Percentiles rank a stretch among this genome's conserved stretches.
Conservation (phyloP, 139 green algal genomes). For the Tetraselmis chui region DNA sequence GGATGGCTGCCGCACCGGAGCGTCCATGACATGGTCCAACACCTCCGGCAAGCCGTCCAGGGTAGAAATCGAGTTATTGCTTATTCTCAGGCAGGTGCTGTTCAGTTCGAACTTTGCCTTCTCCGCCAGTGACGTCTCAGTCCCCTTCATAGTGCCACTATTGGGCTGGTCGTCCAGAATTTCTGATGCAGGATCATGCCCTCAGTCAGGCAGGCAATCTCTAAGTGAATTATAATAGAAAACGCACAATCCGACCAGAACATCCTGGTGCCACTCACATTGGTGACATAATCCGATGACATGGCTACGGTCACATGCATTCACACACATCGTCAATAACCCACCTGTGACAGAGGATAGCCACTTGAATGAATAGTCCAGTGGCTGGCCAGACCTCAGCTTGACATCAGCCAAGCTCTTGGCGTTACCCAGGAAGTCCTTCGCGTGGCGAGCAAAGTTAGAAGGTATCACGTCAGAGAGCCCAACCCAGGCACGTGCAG, state of each 20-base stretch:
- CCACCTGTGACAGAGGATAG: neutral
- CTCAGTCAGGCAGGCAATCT: too few species aligned
- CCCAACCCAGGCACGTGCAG: too few species aligned
- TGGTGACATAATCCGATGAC: too few species aligned
- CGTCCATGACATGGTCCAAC: neutral
- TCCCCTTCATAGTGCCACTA: neutral
- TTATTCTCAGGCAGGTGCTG: neutral
- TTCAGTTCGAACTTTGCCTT: neutral
- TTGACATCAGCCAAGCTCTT: neutral
- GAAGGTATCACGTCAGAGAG: too few species aligned
- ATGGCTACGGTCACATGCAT: too few species aligned
- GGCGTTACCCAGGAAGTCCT: neutral
- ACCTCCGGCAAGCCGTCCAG: neutral
- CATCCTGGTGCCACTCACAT: too few species aligned
- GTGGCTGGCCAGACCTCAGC: neutral
- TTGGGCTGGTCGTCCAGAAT: neutral
- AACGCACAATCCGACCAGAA: too few species aligned
- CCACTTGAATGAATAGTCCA: neutral
- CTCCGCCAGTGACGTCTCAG: neutral
- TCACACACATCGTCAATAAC: too few species aligned
- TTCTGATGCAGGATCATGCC: too few species aligned
- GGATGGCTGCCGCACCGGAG: neutral
- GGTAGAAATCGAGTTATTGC: neutral
- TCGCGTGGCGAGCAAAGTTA: too few species aligned
- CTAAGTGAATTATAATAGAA: too few species aligned